phyloP scores from a whole-genome alignment of 176 grass and related monocot species.

The Chrysopogon serrulatus region DNA sequence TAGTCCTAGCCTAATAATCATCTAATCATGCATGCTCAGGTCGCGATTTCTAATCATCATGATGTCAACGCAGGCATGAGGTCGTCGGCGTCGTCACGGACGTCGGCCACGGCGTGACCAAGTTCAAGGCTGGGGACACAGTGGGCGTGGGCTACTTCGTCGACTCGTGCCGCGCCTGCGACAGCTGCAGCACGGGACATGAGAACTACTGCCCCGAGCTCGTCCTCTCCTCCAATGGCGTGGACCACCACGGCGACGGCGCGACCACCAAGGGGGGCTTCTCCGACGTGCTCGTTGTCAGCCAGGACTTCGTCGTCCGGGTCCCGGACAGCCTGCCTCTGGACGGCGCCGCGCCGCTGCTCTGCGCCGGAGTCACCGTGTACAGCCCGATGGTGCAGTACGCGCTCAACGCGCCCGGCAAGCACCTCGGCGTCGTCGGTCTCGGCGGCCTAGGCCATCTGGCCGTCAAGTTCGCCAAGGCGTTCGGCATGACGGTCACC shows the following conservation, averaged over 20 bases:
- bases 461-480: constrained; percentile 59
- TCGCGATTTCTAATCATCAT: too few relatives aligned
- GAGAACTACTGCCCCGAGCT: constrained; percentile 42
- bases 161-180: constrained; percentile 37
- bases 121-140: constrained; percentile 45
- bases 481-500: constrained; percentile 51
- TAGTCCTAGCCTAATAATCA: neutral
- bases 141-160: constrained; percentile 52
- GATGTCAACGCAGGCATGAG: constrained; percentile 26
- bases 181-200: constrained; percentile 28
- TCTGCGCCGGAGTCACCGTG: constrained; percentile 46
- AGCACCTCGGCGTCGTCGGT: constrained; percentile 47
- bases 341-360: constrained; percentile 32
- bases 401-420: constrained; percentile 29
- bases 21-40: too few relatives aligned
- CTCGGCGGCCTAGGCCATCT: constrained; percentile 49
- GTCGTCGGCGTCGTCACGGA: constrained; percentile 37
- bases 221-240: constrained; percentile 42
- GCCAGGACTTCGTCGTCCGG: constrained; percentile 18
- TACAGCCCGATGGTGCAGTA: constrained; percentile 38
- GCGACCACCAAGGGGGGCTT: constrained; percentile 37
- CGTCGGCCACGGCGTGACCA: constrained; percentile 28
- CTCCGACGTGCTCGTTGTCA: constrained; percentile 32
- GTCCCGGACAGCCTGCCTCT: constrained; percentile 32
- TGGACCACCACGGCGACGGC: neutral